Conservation (phyloP, 768 basidiomycete genomes). For the Boletus vermiculosoides region DNA sequence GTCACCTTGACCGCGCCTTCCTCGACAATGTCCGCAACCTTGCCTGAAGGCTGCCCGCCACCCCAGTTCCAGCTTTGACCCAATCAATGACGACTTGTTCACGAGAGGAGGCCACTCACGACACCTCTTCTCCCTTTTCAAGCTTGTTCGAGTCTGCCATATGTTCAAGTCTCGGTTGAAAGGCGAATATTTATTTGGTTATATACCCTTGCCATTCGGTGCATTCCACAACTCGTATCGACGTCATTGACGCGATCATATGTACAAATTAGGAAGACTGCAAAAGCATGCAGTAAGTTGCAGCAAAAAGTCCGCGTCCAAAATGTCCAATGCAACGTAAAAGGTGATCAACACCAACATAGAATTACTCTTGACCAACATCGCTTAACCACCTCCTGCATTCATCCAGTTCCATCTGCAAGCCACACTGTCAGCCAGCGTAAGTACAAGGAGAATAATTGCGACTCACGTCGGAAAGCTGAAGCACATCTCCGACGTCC, state of each 20-base stretch:
- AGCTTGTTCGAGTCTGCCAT: conserved; percentile 27
- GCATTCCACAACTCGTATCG: background rate
- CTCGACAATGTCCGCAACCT: conserved; percentile 40
- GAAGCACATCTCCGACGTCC: conserved; percentile 28
- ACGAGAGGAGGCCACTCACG: conserved; percentile 25
- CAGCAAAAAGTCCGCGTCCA: background rate
- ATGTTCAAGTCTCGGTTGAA: background rate
- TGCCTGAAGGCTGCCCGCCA: conserved; percentile 31
- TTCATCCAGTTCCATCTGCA: conserved; percentile 26
- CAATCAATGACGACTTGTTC: background rate
- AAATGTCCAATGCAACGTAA: background rate
- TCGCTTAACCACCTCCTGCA: conserved; percentile 23
- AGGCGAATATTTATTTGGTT: background rate
- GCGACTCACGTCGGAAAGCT: conserved; percentile 20
- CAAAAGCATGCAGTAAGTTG: background rate
- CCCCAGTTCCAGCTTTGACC: conserved; percentile 39
- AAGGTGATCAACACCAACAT: no score
- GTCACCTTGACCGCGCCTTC: conserved; percentile 44
- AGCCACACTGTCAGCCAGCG: conserved; percentile 2
- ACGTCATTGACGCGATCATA: conserved; percentile 12
- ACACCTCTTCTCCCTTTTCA: conserved; percentile 35
- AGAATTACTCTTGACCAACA: conserved; percentile 9
- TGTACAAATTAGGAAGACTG: conserved; percentile 17
- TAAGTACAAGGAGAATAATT: no score
- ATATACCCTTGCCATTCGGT: background rate